Base-by-base conservation (phyloP, 1,284 basidiomycete genomes). In the Calocybe gambosa region DNA sequence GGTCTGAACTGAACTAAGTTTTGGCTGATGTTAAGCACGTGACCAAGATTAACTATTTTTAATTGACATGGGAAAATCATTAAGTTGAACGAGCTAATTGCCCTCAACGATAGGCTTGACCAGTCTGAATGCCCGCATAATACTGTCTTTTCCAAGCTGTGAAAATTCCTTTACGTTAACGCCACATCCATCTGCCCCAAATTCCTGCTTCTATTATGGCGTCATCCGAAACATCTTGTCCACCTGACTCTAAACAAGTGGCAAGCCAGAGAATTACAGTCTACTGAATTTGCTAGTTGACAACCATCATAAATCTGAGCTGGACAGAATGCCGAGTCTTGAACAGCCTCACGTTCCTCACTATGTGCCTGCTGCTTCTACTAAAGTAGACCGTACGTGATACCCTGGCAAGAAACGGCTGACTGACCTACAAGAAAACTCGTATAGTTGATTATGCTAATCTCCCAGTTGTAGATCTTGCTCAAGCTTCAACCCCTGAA, bases 381-480 rank as follows among this genome's bases (percentile, higher is more conserved):
- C 70, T 1, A 54, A 58, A 37, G 64, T 60, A 43, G 43, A 66
- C 2, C 53, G 72, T 72, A 50, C 34, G 69, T 63, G 3, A 23
- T n/a, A n/a, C 1, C 28, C 26, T 10, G 28, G 18, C 29, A 29
- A 2, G 15, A 9, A n/a, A 10, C n/a, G 28, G 13, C 0, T n/a
- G n/a, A 36, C n/a, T 38, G 16, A 29, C 29, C 45, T 31, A 38
- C 13, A 28, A 46, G 12, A 42, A 29, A 20, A 25, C 45, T 13
- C 18, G 7, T 37, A 42, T 26, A 84, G 82, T 83, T 61, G 75
- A 83, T 35, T 85, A 79, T 67, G 85, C 80, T 1, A 74, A 84
- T 36, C 70, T 88, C 15, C 71, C 78, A 12, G 69, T 77, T 42
- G 74, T 88, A 46, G 85, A 88, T 57, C 62, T 88, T 8, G 67